Base-by-base conservation (phyloP, 2,329 filamentous ascomycete species). In the Neofusicoccum sp. region DNA sequence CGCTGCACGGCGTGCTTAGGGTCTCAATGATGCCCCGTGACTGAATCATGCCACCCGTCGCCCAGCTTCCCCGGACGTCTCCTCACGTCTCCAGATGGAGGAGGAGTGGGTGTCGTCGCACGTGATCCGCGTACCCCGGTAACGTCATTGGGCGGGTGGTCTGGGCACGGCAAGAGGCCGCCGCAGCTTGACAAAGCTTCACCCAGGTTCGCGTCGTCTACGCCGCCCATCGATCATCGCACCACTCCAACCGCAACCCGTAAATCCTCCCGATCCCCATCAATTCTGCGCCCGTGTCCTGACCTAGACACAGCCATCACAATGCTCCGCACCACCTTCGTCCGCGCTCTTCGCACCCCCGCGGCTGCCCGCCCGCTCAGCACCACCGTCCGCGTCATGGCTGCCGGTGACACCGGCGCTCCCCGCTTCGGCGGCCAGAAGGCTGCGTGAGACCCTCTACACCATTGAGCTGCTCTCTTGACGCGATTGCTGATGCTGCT, bases 351-450 rank as follows among this genome's bases (percentile, higher is more conserved):
- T 62, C 76, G 74, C 65, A 69, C 71, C 58, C 65, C 73, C 63
- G 70, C 72, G 62, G 67, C 73, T 44, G 66, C 68, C 60, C 71
- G 73, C 71, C 69, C 73, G 65, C 78, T 82, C 73, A 76, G 76
- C 60, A 70, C 73, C 62, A 73, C 75, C 41, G 68, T 76, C 56
- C 73, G 75, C 51, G 70, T 71, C 62, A 77, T 79, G 76, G 69
- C 75, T 53, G 75, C 62, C 48, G 79, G 79, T 36, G 76, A 79
- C 61, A 75, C 79, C 61, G 78, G 74, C 48, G 57, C 70, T 24
- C 72, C 76, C 16, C 71, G 79, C 64, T 66, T 76, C 12, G 75
- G 72, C 34, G 79, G 79, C 44, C 58, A 65, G 36, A 72, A 73
- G 56, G 64, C 67, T 51, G 73, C 70, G 75, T 76, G 64, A 65